Evolutionary conservation across 2,329 filamentous ascomycete species (phyloP), one percentile per base, ranked within the genome.

Genomic region (Paraphoma sp.): DNA sequence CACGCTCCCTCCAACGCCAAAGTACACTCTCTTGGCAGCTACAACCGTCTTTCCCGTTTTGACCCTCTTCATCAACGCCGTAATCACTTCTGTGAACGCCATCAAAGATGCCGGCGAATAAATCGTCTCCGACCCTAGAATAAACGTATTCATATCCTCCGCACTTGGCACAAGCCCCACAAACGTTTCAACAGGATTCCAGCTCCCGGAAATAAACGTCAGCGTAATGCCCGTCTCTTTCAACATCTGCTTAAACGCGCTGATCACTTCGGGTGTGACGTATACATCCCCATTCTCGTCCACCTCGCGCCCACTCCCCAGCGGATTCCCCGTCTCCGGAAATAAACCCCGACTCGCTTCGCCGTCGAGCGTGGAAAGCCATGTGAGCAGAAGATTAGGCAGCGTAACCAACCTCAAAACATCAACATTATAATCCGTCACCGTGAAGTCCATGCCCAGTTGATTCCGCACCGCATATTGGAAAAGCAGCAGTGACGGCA

Each of bases 1-100:
- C 18, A 95, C 83, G 17, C 90, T 93, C 0, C 91, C 91, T 0
- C 91, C 91, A 5, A 95, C 91, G 2, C 91, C 91, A 76, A 95
- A 95, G 76, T 95, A 95, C 10, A 93, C 82, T 62, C 86, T 85
- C 79, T 95, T 95, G 1, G 91, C 91, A 2, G 85, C 91, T 5
- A 94, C 83, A 17, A 92, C 79, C 1, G 89, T 87, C 47, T 84
- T 84, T 0, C 87, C 85, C 49, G 79, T 78, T 48, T 81, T 79
- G 48, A 87, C 80, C 12, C 78, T 65, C 44, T 70, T 68, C 44
- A 93, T 77, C 14, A 91, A 78, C 4, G 78, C 78, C 42, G 89
- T 82, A 11, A 93, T 79, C 4, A 87, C 87, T 40, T 89, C 85
- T 0, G 88, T 86, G 70, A 94, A 95, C 0, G 86, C 83, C 36